Base-by-base conservation (phyloP, 2,329 filamentous ascomycete species). In the Penicillium sp. region DNA sequence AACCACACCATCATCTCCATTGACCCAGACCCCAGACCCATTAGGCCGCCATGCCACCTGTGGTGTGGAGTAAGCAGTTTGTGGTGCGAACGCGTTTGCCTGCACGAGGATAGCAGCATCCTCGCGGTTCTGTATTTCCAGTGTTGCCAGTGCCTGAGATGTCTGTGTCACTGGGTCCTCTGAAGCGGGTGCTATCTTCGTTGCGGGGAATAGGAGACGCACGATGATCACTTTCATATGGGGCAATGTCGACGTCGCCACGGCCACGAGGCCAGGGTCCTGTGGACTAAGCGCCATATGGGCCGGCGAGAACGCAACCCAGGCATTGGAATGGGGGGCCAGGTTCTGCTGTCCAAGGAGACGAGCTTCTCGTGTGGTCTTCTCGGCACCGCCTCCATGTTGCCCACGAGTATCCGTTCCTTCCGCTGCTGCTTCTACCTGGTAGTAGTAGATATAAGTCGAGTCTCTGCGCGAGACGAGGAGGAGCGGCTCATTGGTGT, bases 191-290 rank as follows among this genome's bases (percentile, higher is more conserved):
- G 59, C 34, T 45, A 26, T 56, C 22, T 54, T 54, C 7, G 37
- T 32, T 35, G 63, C 65, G 10, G 83, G 83, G 50, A 85, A 76
- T 13, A 86, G 70, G 10, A 86, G 73, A 10, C 81, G 80, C 43
- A 84, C 80, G 37, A 87, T 77, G 29, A 87, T 76, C 5, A 87
- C 70, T 63, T 86, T 87, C 81, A 87, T 83, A 60, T 85, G 79
- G 2, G 85, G 85, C 2, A 84, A 75, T 1, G 82, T 79, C 2
- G 82, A 85, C 1, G 85, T 86, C 11, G 82, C 84, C 7, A 87
- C 77, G 1, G 85, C 85, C 2, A 85, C 61, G 2, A 87, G 66
- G 4, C 75, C 75, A 1, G 80, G 72, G 61, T 87, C 81, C 2
- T 73, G 77, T 0, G 85, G 85, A 55, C 77, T 82, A 2, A 83